Evolutionary conservation across 129 eudicot genomes (phyloP).

Genomic region (Tanacetum coccineum): DNA sequence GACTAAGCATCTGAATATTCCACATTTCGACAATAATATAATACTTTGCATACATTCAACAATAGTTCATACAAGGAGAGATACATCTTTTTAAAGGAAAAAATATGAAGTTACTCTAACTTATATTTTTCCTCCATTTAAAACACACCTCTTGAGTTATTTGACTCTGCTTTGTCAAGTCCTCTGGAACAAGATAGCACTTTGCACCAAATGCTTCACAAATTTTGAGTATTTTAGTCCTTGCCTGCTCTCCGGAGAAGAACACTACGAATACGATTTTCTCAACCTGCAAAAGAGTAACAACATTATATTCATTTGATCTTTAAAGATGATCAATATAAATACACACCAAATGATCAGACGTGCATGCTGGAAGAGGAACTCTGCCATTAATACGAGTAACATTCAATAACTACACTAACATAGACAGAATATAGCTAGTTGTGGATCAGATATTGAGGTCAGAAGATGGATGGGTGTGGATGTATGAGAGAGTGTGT

Average conservation of each 20-base stretch:
- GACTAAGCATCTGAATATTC: background rate
- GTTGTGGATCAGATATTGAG: background rate
- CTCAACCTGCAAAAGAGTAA: slow-evolving; percentile 69
- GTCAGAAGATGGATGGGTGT: too few relatives aligned
- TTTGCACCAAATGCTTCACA: slow-evolving; percentile 99
- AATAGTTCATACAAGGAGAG: background rate
- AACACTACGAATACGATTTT: slow-evolving; percentile 90
- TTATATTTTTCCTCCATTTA: background rate
- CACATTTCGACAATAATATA: too few relatives aligned
- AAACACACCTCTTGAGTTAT: slow-evolving; percentile 76
- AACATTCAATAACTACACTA: background rate
- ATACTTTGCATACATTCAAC: background rate
- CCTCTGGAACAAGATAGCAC: slow-evolving; percentile 97
- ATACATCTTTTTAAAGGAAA: background rate
- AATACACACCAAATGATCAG: slow-evolving; percentile 5
- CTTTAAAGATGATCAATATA: background rate
- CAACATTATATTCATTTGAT: slow-evolving; percentile 15
- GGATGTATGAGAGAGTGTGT: too few relatives aligned
- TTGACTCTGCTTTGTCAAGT: slow-evolving; percentile 74
- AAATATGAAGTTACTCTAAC: background rate
- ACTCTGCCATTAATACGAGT: background rate
- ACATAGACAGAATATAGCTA: slow-evolving; percentile 2
- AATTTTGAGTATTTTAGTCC: slow-evolving; percentile 78
- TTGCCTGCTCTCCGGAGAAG: slow-evolving; percentile 98
- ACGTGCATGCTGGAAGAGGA: background rate